These are phyloP conservation scores for Flaveria ramosissima DNA, from an alignment of 129 eudicot species.

Conservation along the genomic window DNA sequence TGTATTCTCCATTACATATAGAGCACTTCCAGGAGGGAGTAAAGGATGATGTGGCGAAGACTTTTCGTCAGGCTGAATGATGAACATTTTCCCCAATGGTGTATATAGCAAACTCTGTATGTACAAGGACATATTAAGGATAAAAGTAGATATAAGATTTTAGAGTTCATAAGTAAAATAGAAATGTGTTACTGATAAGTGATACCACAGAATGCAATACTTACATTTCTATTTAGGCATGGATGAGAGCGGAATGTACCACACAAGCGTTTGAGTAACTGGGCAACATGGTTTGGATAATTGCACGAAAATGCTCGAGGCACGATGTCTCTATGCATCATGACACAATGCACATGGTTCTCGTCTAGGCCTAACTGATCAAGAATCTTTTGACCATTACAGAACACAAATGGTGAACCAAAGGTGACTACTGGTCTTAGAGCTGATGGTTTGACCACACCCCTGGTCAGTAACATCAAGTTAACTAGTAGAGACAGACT, in stretches of 20 bases:
- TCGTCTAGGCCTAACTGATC: conserved; percentile 61
- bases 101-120: conserved; percentile 78
- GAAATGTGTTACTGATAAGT: neutral
- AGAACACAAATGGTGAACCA: conserved; percentile 66
- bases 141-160: neutral
- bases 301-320: conserved; percentile 93
- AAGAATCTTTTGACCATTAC: conserved; percentile 65
- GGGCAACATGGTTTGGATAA: conserved; percentile 66
- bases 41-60: conserved; percentile 81
- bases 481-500: conserved; percentile 73
- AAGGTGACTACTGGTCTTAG: conserved; percentile 77
- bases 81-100: conserved; percentile 84
- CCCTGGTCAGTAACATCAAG: conserved; percentile 67
- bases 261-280: conserved; percentile 71
- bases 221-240: conserved; percentile 79
- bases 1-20: conserved; percentile 53
- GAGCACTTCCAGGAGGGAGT: conserved; percentile 72
- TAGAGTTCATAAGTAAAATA: neutral
- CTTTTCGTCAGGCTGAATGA: conserved; percentile 80
- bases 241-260: conserved; percentile 74
- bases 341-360: conserved; percentile 53
- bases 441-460: conserved; percentile 57
- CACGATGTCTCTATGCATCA: conserved; percentile 86
- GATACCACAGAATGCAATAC: neutral
- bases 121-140: neutral